Percentiles rank a stretch among this genome's conserved stretches.
These are phyloP conservation scores for Eucalyptus cloeziana DNA, from an alignment of 345 rosid species.

Conservation along the genomic window DNA sequence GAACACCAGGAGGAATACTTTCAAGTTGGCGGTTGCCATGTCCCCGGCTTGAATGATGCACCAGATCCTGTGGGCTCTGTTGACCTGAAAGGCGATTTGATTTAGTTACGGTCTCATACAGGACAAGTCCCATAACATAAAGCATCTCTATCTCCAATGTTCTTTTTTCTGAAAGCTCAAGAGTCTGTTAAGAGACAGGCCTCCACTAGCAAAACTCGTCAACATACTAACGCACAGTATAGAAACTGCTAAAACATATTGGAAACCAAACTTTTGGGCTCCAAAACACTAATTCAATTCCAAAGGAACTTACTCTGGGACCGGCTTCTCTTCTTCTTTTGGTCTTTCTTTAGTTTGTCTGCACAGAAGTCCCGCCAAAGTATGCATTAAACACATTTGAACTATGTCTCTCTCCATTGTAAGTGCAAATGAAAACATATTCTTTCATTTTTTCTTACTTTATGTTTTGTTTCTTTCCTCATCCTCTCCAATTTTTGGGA, in stretches of 20 bases:
- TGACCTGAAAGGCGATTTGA: slow-evolving; percentile 29
- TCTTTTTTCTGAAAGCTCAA: neutral
- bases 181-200: neutral
- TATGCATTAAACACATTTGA: neutral
- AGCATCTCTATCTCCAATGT: neutral
- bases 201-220: neutral
- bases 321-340: slow-evolving; percentile 4
- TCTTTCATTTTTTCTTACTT: neutral
- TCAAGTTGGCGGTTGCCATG: slow-evolving; percentile 94
- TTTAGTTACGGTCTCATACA: neutral
- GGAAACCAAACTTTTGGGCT: neutral
- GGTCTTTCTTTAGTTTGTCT: slow-evolving; percentile 16
- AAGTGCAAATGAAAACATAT: neutral
- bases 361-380: neutral
- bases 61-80: slow-evolving; percentile 87
- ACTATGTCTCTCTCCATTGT: neutral
- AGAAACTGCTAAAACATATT: neutral
- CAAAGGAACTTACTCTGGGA: slow-evolving; percentile 24
- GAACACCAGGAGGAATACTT: neutral
- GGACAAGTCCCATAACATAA: neutral
- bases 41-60: slow-evolving; percentile 71
- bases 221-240: neutral
- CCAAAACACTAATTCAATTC: neutral
- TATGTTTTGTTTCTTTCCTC: neutral
- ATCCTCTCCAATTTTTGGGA: neutral